Conservation (phyloP, 2,329 filamentous ascomycete species). For the Emmonsiellopsis sp. region DNA sequence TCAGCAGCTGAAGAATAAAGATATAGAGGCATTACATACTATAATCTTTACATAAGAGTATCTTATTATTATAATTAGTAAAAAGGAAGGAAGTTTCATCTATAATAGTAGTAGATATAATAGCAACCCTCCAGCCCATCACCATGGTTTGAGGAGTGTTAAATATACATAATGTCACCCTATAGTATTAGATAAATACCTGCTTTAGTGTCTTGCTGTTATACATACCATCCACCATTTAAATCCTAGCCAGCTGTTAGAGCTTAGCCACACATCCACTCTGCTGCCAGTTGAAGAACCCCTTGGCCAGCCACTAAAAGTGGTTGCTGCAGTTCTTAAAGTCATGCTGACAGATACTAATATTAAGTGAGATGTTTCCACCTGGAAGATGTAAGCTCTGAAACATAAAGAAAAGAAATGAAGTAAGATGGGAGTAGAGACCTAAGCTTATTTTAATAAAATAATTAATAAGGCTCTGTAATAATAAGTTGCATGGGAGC, state of each 20-base stretch:
- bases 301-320: neutral
- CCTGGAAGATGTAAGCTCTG: neutral
- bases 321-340: neutral
- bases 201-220: neutral
- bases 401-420: neutral
- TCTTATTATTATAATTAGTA: conserved; percentile 5
- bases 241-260: neutral
- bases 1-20: neutral
- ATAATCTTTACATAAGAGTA: neutral
- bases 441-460: conserved; percentile 11
- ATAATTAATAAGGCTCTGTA: conserved; percentile 10
- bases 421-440: neutral
- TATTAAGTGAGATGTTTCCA: conserved; percentile 1
- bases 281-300: neutral
- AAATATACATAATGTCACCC: neutral
- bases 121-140: conserved; percentile 2
- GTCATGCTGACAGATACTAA: conserved; percentile 1
- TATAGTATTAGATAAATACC: neutral
- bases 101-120: neutral
- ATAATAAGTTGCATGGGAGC: conserved; percentile 4
- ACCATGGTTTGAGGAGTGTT: neutral
- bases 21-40: neutral
- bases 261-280: neutral
- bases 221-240: neutral
- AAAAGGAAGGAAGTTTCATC: conserved; percentile 2